These are phyloP conservation scores for Diospyros lotus DNA, from an alignment of 148 eudicot genomes.

Conservation along the genomic window DNA sequence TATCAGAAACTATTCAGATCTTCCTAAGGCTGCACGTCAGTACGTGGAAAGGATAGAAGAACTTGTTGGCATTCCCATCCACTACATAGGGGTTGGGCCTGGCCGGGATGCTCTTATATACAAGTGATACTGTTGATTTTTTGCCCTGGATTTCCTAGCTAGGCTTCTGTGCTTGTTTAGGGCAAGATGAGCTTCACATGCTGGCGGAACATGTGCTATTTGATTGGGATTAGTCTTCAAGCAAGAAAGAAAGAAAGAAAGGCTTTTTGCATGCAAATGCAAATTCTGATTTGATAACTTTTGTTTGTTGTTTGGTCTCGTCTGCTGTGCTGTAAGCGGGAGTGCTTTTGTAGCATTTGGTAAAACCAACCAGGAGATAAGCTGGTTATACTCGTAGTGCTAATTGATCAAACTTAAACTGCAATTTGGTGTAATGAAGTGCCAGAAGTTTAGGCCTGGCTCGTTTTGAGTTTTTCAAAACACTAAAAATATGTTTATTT, in stretches of 20 bases:
- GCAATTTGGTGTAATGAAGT: too few species aligned
- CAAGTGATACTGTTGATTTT: constrained; percentile 27
- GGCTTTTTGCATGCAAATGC: constrained; percentile 5
- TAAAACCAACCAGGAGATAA: too few species aligned
- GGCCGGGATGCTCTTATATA: constrained; percentile 94
- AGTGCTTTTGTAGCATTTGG: too few species aligned
- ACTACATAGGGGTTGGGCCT: constrained; percentile 83
- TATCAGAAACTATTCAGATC: constrained; percentile 61
- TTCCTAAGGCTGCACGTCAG: constrained; percentile 67
- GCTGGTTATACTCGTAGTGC: too few species aligned
- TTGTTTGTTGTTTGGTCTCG: neutral
- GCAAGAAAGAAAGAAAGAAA: constrained; percentile 4
- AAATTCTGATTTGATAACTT: neutral
- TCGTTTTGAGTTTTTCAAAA: too few species aligned
- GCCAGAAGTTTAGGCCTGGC: too few species aligned
- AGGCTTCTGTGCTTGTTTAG: neutral
- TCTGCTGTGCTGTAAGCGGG: too few species aligned
- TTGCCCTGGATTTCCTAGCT: neutral
- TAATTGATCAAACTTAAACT: too few species aligned
- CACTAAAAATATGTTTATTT: too few species aligned
- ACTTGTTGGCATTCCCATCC: constrained; percentile 66
- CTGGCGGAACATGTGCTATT: neutral
- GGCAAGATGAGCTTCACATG: neutral
- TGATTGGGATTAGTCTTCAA: constrained; percentile 6
- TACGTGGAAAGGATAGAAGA: constrained; percentile 89